These are phyloP conservation scores for Halenospora varia DNA, from an alignment of 495 filamentous ascomycete species.

Conservation along the genomic window DNA sequence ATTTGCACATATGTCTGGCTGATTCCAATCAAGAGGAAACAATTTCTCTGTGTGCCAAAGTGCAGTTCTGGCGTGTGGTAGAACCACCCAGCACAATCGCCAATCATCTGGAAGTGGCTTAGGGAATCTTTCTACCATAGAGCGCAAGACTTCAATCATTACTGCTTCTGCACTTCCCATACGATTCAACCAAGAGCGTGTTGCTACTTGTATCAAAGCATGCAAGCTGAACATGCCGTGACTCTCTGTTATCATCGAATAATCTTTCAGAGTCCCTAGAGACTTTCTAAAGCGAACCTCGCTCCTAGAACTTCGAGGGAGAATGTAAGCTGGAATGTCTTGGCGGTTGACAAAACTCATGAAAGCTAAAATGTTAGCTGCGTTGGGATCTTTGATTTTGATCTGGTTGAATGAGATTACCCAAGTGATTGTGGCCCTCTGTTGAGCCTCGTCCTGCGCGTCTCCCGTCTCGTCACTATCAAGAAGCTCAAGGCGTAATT, in stretches of 20 bases:
- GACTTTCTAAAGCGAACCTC: neutral
- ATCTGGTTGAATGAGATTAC: constrained; percentile 48
- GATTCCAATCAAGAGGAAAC: no score
- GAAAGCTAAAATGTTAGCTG: neutral
- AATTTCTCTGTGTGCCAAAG: no score
- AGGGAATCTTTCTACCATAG: no score
- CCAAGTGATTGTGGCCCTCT: constrained; percentile 41
- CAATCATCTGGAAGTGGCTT: no score
- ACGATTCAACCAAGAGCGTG: neutral
- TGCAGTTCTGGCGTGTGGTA: no score
- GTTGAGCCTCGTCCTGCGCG: neutral
- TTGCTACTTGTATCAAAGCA: neutral
- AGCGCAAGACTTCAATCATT: no score
- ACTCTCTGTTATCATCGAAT: neutral
- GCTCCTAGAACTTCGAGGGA: neutral
- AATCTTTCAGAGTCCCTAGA: neutral
- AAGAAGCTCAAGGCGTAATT: neutral
- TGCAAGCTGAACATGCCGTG: neutral
- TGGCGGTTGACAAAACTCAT: neutral
- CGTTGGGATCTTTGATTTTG: constrained; percentile 11
- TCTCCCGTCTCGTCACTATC: neutral
- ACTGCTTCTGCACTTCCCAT: no score
- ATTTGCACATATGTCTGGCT: no score
- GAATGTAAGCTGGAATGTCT: neutral
- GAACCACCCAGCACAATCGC: no score